phyloP scores from a whole-genome alignment of 176 grass and related monocot genomes.

The Oryza glaberrima region DNA sequence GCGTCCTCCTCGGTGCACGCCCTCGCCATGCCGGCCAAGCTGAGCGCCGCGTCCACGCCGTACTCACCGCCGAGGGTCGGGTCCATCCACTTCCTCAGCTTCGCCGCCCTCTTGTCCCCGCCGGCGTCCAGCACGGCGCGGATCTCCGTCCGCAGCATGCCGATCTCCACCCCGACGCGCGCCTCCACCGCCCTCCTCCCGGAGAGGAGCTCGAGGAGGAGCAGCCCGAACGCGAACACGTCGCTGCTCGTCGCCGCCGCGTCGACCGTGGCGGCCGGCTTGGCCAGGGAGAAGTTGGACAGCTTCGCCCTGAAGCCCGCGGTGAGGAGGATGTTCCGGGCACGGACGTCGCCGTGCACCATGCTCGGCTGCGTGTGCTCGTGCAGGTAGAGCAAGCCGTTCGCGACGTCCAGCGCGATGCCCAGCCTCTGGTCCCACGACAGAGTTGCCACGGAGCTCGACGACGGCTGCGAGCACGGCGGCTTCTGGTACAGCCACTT shows the following conservation, averaged over 20 bases:
- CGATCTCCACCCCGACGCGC: slow-evolving; percentile 44
- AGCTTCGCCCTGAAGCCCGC: slow-evolving; percentile 66
- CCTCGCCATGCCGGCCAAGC: slow-evolving; percentile 57
- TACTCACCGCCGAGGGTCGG: slow-evolving; percentile 47
- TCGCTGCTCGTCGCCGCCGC: slow-evolving; percentile 43
- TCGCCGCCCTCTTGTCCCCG: slow-evolving; percentile 49
- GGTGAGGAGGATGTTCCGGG: slow-evolving; percentile 63
- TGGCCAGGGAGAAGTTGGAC: slow-evolving; percentile 58
- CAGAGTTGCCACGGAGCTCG: slow-evolving; percentile 26
- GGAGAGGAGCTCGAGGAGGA: slow-evolving; percentile 59
- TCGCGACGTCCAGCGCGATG: slow-evolving; percentile 67
- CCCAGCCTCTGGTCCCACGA: slow-evolving; percentile 58
- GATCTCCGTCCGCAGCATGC: slow-evolving; percentile 59
- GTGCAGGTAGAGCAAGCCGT: slow-evolving; percentile 75
- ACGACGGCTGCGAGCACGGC: slow-evolving; percentile 37
- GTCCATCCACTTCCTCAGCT: slow-evolving; percentile 67
- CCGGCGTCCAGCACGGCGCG: slow-evolving; percentile 45
- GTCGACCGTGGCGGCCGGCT: slow-evolving; percentile 20
- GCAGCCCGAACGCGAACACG: slow-evolving; percentile 60
- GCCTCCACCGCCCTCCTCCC: slow-evolving; percentile 52
- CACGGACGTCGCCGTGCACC: slow-evolving; percentile 63
- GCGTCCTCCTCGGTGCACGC: slow-evolving; percentile 65
- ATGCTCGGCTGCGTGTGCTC: slow-evolving; percentile 83
- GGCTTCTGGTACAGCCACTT: slow-evolving; percentile 57
- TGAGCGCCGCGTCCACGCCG: slow-evolving; percentile 47